These are phyloP conservation scores for Aspergillus saccharolyticus DNA, from an alignment of 495 filamentous ascomycete genomes.

Conservation along the genomic window DNA sequence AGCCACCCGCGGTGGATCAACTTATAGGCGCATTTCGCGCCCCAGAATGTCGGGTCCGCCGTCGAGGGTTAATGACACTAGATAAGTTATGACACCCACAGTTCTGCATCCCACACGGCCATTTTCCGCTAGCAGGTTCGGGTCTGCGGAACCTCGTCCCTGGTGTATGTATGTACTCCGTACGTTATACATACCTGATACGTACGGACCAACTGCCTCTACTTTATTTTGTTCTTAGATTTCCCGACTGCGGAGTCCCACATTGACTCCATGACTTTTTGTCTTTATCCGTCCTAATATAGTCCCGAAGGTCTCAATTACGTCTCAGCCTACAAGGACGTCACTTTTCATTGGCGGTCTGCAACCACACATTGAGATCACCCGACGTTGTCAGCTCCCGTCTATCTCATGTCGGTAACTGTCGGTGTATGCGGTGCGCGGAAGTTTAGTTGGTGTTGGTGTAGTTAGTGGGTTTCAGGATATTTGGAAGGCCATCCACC, in stretches of 20 bases:
- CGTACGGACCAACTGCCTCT: not conserved
- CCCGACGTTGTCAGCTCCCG: not conserved
- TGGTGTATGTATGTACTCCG: not conserved
- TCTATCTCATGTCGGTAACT: not conserved
- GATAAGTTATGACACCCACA: not conserved
- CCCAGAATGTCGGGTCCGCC: conserved; percentile 4
- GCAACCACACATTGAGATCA: not conserved
- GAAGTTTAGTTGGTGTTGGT: not conserved
- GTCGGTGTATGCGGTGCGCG: not conserved
- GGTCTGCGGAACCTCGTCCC: not conserved
- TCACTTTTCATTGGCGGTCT: not conserved
- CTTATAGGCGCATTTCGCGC: conserved; percentile 4
- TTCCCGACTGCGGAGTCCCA: not conserved
- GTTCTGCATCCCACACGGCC: not conserved
- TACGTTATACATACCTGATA: not conserved
- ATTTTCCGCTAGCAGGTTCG: not conserved
- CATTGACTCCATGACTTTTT: not conserved
- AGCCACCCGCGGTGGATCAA: conserved; percentile 5
- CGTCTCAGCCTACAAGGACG: not conserved
- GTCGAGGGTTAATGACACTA: not conserved
- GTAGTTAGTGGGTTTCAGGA: not conserved
- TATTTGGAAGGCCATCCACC: not conserved
- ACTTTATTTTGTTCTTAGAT: not conserved
- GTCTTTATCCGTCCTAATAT: not conserved
- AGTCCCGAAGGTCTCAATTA: not conserved